Evolutionary conservation across 1,284 basidiomycete species (phyloP).

Genomic region (Ceratobasidium sp.): DNA sequence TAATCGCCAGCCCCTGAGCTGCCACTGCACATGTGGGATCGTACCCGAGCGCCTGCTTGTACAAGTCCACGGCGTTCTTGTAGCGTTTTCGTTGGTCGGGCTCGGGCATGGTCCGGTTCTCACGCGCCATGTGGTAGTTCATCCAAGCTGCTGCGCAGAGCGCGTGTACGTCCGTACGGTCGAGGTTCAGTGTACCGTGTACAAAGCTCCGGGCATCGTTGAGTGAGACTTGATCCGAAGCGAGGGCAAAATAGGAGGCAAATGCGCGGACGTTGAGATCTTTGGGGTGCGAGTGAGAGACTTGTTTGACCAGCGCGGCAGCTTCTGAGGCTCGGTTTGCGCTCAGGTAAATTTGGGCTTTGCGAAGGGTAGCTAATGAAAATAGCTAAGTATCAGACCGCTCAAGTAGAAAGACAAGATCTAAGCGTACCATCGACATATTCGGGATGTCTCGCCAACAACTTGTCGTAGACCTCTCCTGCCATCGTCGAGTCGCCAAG

Average conservation of each 20-base stretch:
- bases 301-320: slow-evolving; percentile 88
- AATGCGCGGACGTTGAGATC: slow-evolving; percentile 87
- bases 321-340: slow-evolving; percentile 81
- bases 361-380: slow-evolving; percentile 84
- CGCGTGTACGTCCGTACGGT: slow-evolving; percentile 90
- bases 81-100: slow-evolving; percentile 82
- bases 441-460: slow-evolving; percentile 88
- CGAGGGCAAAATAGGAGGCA: slow-evolving; percentile 85
- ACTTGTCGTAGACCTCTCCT: slow-evolving; percentile 85
- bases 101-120: slow-evolving; percentile 70
- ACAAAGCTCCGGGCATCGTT: slow-evolving; percentile 84
- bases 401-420: background rate
- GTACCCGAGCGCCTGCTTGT: slow-evolving; percentile 85
- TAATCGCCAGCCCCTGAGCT: slow-evolving; percentile 92
- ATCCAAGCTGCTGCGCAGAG: slow-evolving; percentile 90
- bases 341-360: slow-evolving; percentile 79
- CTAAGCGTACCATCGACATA: slow-evolving; percentile 85
- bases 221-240: slow-evolving; percentile 58
- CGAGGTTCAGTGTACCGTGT: slow-evolving; percentile 82
- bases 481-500: slow-evolving; percentile 77
- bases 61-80: slow-evolving; percentile 86
- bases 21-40: slow-evolving; percentile 89
- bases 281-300: slow-evolving; percentile 74
- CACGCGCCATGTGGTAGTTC: slow-evolving; percentile 84
- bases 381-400: slow-evolving; percentile 40